Evolutionary conservation across 805 yeast species (phyloP), one percentile per base, ranked within the genome.

Genomic region (Kodamaea neixiangensis): DNA sequence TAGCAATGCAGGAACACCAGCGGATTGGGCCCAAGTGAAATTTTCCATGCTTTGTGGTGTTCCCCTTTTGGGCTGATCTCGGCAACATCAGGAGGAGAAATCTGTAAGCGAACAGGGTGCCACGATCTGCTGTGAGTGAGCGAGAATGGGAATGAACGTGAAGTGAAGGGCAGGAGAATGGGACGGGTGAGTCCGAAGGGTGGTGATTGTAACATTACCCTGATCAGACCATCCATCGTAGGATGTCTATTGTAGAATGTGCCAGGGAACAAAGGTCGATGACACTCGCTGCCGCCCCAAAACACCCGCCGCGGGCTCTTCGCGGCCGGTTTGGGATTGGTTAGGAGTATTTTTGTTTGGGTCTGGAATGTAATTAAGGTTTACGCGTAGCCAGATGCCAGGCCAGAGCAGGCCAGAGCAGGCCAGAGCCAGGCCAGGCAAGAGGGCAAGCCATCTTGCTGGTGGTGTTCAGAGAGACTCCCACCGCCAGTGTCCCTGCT

Each of bases 201-300:
- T 25, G 31, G 31, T 25, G 5, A 25, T 5, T 22, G 29, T 22
- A n/a, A n/a, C n/a, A n/a, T n/a, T 22, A 22, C 29, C 29, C 5
- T 25, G 31, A 25, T 25, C 31, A 25, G 31, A 34, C 38, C 38
- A 34, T 15, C 15, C 17, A 34, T 15, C 38, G 38, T 34, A 15
- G 7, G 7, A 14, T 11, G 41, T 15, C 41, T 17, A 34, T 14
- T 34, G 38, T 34, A 5, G 38, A 14, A 34, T 25, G 10, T 25
- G 31, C 38, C 38, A 34, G 7, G 7, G 38, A 37, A 37, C 41
- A 37, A 37, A 37, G 41, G 41, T 15, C 41, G 41, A 37, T 37
- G 41, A 37, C 41, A 37, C 41, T 37, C 41, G 41, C 41, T 37
- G 41, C 41, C 41, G 41, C 41, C 41, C 41, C 31, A 25, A 7